Base-by-base conservation (phyloP, 441 rosid genomes). In the Erodium chrysanthum region DNA sequence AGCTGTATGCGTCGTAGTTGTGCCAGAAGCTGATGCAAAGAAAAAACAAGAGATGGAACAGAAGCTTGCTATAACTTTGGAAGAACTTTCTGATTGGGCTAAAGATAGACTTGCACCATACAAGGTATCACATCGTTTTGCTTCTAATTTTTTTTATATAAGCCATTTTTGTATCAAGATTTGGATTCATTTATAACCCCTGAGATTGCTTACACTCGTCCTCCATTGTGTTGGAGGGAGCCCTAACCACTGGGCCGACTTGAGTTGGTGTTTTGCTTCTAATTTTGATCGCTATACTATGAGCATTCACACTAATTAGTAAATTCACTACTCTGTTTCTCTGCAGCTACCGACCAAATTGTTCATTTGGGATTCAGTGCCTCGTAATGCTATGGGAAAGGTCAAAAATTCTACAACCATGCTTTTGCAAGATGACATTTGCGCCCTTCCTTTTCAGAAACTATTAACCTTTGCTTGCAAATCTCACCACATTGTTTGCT, bases 311-410 rank as follows among this genome's bases (percentile, higher is more conserved):
- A 35, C 29, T 10, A 0, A 67, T 22, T 1, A 44, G 11, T 44
- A 40, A 3, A 50, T 31, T 15, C 44, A 14, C 15, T 14, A 63
- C 14, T 72, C 14, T 33, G 5, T 48, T 12, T 70, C 31, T 64
- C 71, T 74, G 48, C 80, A 94, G 99, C 85, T 88, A 52, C 99
- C 99, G 68, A 89, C 94, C 31, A 84, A 80, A 58, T 71, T 94
- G 77, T 79, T 88, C 73, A 60, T 94, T 73, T 89, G 97, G 98
- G 92, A 94, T 31, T 82, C 87, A 7, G 76, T 94, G 61, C 99
- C 99, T 12, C 96, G 96, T 21, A 91, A 94, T 72, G 97, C 99
- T 20, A 94, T 94, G 99, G 96, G 99, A 72, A 91, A 94, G 96
- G 97, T 94, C 64, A 74, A 37, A 37, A 23, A 50, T 61, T 12